A percentile compares a stretch with the other conserved stretches of the same genome.
phyloP scores from a whole-genome alignment of 345 rosid genomes.

The Syzygium aromaticum region DNA sequence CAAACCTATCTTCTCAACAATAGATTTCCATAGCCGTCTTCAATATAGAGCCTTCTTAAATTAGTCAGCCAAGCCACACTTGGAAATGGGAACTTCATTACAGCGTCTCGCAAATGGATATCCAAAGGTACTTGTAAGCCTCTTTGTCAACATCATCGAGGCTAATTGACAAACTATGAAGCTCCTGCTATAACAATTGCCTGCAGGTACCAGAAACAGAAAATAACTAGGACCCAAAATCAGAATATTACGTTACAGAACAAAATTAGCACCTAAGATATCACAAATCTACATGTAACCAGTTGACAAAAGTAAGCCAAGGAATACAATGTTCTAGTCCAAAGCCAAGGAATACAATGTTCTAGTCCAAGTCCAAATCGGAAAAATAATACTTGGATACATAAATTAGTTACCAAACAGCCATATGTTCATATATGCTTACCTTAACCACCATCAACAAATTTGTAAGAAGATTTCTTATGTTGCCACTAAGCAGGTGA shows the following conservation, averaged over 20 bases:
- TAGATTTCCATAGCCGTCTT: background rate
- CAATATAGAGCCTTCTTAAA: background rate
- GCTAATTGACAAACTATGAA: background rate
- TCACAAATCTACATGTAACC: background rate
- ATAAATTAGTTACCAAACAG: background rate
- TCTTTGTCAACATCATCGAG: background rate
- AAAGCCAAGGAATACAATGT: background rate
- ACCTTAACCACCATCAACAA: background rate
- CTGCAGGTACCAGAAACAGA: background rate
- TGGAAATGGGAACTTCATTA: background rate
- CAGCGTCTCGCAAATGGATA: background rate
- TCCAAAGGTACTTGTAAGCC: background rate
- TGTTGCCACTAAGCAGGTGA: background rate
- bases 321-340: background rate
- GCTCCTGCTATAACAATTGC: background rate
- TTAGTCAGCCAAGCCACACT: background rate
- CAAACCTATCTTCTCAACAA: background rate
- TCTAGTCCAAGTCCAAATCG: background rate
- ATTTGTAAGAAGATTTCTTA: background rate
- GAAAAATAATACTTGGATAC: background rate
- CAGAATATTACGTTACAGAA: background rate
- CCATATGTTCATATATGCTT: background rate
- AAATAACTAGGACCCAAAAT: background rate
- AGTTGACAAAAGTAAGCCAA: background rate
- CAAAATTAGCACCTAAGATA: background rate